phyloP scores from a whole-genome alignment of 73 alveolate species.

The Stentor coeruleus region DNA sequence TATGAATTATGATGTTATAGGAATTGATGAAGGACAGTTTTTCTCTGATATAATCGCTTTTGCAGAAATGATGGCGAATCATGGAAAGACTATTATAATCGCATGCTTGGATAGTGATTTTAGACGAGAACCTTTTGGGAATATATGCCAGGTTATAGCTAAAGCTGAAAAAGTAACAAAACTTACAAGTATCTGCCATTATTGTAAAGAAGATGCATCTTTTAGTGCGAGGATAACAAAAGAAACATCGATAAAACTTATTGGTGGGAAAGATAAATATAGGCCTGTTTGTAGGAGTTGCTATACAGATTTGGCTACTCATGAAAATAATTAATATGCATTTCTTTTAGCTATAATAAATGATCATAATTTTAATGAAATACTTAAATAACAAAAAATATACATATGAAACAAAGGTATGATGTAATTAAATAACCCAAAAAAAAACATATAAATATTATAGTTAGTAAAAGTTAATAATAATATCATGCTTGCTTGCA shows the following conservation, averaged over 20 bases:
- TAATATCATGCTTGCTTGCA: too few relatives aligned
- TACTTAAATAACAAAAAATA: too few relatives aligned
- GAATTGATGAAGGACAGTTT: constrained; percentile 3
- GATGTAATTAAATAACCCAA: too few relatives aligned
- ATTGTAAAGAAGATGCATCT: constrained; percentile 1
- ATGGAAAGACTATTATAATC: not conserved
- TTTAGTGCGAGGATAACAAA: not conserved
- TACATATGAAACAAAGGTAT: too few relatives aligned
- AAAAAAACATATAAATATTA: too few relatives aligned
- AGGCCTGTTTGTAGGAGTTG: constrained; percentile 7
- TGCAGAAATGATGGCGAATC: not conserved
- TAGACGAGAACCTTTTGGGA: not conserved
- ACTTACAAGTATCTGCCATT: not conserved
- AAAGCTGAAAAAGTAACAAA: not conserved
- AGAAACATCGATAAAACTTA: not conserved
- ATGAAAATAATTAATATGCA: too few relatives aligned
- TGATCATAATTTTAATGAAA: too few relatives aligned
- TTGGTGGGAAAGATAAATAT: not conserved
- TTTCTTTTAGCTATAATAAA: too few relatives aligned
- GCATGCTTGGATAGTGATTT: not conserved
- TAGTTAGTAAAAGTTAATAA: too few relatives aligned
- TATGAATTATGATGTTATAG: too few relatives aligned
- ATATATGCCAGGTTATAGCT: not conserved
- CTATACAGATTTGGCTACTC: too few relatives aligned
- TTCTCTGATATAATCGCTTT: not conserved